These are phyloP conservation scores for Gracilaria caudata DNA, from an alignment of 23 red algal genomes.

Conservation along the genomic window DNA sequence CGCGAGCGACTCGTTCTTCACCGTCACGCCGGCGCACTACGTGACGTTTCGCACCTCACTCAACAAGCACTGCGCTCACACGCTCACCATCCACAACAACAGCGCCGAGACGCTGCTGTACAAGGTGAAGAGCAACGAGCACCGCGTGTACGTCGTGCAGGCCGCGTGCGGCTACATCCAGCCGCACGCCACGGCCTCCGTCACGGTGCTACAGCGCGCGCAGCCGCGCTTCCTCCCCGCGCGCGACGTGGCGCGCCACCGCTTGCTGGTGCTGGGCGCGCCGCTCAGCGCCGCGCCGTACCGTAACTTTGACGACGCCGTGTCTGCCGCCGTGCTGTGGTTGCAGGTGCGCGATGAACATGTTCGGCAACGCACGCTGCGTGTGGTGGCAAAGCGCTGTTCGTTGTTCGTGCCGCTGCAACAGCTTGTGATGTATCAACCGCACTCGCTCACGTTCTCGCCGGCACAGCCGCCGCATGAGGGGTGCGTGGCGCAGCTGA, in stretches of 20 bases:
- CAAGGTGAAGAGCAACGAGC: constrained; percentile 14
- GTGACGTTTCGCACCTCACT: background rate
- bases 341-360: background rate
- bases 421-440: background rate
- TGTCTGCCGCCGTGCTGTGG: background rate
- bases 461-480: background rate
- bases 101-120: background rate
- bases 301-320: background rate
- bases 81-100: background rate
- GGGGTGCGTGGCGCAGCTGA: background rate
- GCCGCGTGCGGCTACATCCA: background rate
- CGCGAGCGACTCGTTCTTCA: background rate
- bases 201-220: background rate
- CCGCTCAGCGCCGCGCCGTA: background rate
- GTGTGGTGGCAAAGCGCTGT: background rate
- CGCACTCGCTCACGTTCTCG: background rate
- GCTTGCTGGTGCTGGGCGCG: background rate
- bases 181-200: background rate
- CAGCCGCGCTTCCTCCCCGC: background rate
- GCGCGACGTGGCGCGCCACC: background rate
- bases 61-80: background rate
- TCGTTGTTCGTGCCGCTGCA: background rate
- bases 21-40: background rate
- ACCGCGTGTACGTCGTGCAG: background rate
- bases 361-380: background rate